Percentiles rank a stretch among this genome's conserved stretches.
Evolutionary conservation across 345 rosid species (phyloP).

Genomic region (Mercurialis annua): DNA sequence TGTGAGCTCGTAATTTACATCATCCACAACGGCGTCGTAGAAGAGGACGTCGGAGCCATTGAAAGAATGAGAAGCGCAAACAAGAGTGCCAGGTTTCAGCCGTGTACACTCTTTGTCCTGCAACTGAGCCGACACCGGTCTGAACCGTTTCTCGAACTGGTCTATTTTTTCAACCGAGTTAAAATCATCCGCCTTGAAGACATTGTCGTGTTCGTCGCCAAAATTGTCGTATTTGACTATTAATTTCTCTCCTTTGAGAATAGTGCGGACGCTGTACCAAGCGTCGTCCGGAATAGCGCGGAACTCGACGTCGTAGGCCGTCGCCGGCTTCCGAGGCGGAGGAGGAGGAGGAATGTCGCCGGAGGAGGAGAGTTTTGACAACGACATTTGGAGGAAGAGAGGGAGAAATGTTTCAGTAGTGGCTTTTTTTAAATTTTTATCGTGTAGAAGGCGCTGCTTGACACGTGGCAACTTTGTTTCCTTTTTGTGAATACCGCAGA

Average conservation of each 20-base stretch:
- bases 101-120: slow-evolving; percentile 41
- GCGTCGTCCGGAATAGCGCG: slow-evolving; percentile 31
- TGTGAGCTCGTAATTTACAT: slow-evolving; percentile 13
- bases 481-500: no score
- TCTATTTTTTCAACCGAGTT: slow-evolving; percentile 16
- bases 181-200: slow-evolving; percentile 22
- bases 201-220: slow-evolving; percentile 14
- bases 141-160: slow-evolving; percentile 30
- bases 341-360: background rate
- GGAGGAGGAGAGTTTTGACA: background rate
- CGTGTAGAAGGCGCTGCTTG: no score
- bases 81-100: slow-evolving; percentile 17
- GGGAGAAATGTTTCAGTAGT: no score
- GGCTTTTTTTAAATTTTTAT: no score
- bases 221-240: slow-evolving; percentile 27
- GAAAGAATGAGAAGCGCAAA: slow-evolving; percentile 42
- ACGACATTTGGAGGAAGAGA: background rate
- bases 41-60: slow-evolving; percentile 25
- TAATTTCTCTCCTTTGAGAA: slow-evolving; percentile 23
- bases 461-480: no score
- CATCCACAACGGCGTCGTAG: slow-evolving; percentile 46
- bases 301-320: slow-evolving; percentile 26
- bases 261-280: slow-evolving; percentile 37
- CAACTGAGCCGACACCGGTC: slow-evolving; percentile 39
- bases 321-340: no score